Conservation (phyloP, 2,329 filamentous ascomycete genomes). For the Colletotrichum sp. region DNA sequence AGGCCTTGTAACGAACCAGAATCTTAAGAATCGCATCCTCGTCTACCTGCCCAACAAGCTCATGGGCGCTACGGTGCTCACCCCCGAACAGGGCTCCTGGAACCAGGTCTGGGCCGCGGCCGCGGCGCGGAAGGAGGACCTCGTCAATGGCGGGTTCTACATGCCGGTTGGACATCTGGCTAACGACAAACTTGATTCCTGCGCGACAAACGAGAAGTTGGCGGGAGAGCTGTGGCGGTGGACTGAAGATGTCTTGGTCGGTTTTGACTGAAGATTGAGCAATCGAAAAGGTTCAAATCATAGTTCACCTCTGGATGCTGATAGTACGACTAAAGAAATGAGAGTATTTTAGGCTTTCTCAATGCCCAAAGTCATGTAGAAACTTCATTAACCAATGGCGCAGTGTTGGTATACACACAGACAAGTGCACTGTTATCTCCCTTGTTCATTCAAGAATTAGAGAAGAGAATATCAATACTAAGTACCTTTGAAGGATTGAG, state of each 20-base stretch:
- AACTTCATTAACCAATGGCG: not conserved
- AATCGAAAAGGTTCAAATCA: not conserved
- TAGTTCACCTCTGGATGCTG: not conserved
- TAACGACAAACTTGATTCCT: constrained; percentile 25
- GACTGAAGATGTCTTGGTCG: constrained; percentile 31
- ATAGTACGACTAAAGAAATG: not conserved
- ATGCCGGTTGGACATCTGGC: constrained; percentile 31
- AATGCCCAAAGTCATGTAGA: not conserved
- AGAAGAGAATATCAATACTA: not conserved
- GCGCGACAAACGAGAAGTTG: constrained; percentile 29
- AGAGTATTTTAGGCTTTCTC: not conserved
- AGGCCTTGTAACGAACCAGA: constrained; percentile 27
- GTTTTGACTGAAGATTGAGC: not conserved
- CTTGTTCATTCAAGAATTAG: not conserved
- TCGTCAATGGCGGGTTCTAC: constrained; percentile 28
- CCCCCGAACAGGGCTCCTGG: constrained; percentile 32
- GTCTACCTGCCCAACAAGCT: constrained; percentile 27
- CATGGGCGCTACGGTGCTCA: constrained; percentile 23
- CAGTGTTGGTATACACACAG: not conserved
- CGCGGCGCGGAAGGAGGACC: constrained; percentile 17
- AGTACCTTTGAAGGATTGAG: not conserved
- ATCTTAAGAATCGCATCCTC: constrained; percentile 27
- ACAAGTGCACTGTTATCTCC: not conserved
- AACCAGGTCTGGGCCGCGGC: constrained; percentile 38
- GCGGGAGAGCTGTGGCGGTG: constrained; percentile 43